Evolutionary conservation across 1,139 yeast genomes (phyloP).

Genomic region (Kodamaea derodonti): DNA sequence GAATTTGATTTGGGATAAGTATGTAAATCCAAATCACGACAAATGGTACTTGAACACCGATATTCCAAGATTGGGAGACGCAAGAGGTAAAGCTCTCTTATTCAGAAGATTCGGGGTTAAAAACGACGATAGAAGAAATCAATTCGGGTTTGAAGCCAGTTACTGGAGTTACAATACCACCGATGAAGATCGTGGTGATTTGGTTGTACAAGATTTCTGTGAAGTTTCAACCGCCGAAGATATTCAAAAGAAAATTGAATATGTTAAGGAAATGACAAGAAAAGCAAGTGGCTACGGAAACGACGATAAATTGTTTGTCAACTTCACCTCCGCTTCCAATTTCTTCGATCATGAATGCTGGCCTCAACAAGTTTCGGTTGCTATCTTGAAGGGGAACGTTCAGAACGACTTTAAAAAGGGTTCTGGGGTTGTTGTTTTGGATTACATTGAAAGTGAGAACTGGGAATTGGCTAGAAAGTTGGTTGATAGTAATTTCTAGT

Average conservation of each 20-base stretch:
- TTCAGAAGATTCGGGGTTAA: slow-evolving; percentile 70
- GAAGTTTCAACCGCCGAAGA: slow-evolving; percentile 55
- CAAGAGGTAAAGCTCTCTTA: slow-evolving; percentile 62
- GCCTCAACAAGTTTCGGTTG: slow-evolving; percentile 66
- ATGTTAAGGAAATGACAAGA: slow-evolving; percentile 54
- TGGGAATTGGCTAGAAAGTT: slow-evolving; percentile 57
- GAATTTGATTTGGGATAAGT: slow-evolving; percentile 59
- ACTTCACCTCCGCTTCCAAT: slow-evolving; percentile 74
- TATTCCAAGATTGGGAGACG: slow-evolving; percentile 58
- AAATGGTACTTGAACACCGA: slow-evolving; percentile 59
- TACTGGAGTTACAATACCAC: slow-evolving; percentile 67
- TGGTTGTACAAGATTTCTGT: slow-evolving; percentile 73
- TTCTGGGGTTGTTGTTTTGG: slow-evolving; percentile 60
- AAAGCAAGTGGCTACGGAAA: slow-evolving; percentile 48
- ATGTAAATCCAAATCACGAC: slow-evolving; percentile 47
- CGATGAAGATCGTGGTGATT: slow-evolving; percentile 58
- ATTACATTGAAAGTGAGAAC: slow-evolving; percentile 59
- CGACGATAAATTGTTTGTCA: slow-evolving; percentile 60
- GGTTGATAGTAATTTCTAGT: slow-evolving; percentile 55
- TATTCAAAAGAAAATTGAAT: slow-evolving; percentile 53
- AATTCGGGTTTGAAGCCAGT: slow-evolving; percentile 66
- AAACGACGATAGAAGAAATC: slow-evolving; percentile 36
- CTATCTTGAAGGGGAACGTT: slow-evolving; percentile 46
- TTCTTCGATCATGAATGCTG: slow-evolving; percentile 70
- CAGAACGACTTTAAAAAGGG: slow-evolving; percentile 51